Base-by-base conservation (phyloP, 2,329 filamentous ascomycete genomes). In the Scytalidium sp. region DNA sequence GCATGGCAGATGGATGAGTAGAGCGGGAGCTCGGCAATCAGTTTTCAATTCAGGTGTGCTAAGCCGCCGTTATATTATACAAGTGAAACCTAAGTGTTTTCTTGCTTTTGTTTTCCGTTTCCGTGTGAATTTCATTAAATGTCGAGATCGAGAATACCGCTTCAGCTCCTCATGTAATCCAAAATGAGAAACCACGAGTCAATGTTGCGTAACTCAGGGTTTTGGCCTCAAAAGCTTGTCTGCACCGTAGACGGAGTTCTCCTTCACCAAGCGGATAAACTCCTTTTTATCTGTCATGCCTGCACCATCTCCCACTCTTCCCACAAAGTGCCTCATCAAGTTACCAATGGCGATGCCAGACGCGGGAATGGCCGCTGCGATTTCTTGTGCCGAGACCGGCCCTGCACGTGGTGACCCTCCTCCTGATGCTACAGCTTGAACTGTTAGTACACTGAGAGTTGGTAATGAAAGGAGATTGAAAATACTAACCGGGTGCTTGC, bases 1-100 rank as follows among this genome's bases (percentile, higher is more conserved):
- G 84, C 87, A 25, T 99, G 93, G 94, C 90, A 97, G 75, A 94
- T 95, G 87, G 94, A 97, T 71, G 89, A 91, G 69, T 94, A 36
- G 32, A 5, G 11, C 42, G 45, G 47, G 44, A 45, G 29, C 32
- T 49, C 19, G 41, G 21, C 22, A 41, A 42, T 46, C 45, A 43
- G 43, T 40, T 43, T 45, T 36, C 43, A n/a, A n/a, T 50, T 36
- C 13, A 15, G 32, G 32, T 36, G 32, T 36, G 17, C 5, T 9
- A n/a, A 36, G 32, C 32, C 32, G 13, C 32, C 17, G 32, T 6
- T 36, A 15, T 61, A 51, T 43, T 43, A n/a, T 25, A 32, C 36
- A 36, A 5, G 32, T 36, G 32, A n/a, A n/a, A n/a, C n/a, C n/a
- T n/a, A n/a, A n/a, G n/a, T n/a, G n/a, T n/a, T n/a, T n/a, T n/a